Evolutionary conservation across 2,329 filamentous ascomycete genomes (phyloP), one percentile per base, ranked within the genome.

Genomic region (Cladophialophora carrionii): DNA sequence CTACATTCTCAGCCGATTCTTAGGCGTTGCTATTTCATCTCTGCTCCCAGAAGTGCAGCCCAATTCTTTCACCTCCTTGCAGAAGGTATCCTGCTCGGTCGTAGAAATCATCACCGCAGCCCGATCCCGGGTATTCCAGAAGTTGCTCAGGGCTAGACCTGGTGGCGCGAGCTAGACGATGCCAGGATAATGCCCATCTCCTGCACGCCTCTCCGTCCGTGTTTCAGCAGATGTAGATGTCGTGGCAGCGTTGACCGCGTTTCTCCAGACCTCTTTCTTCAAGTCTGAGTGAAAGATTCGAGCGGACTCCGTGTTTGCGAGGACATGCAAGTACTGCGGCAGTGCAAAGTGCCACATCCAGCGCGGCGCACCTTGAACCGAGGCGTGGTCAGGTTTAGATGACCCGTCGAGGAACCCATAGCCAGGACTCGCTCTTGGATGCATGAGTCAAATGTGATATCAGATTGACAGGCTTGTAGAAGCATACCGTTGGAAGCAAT

Each of bases 171-270:
- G 48, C 58, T 29, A 22, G 46, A 26, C 4, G 46, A 61, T 17
- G 58, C 58, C 22, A 61, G 58, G 22, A 51, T 26, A 61, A 43
- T 6, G 48, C 53, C 58, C 58, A 61, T 8, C 9, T 61, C 29
- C 58, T 29, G 6, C 46, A 52, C 22, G 58, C 53, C 9, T 26
- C n/a, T 20, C 58, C 58, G 31, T 14, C n/a, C 32, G 3, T 14
- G n/a, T 61, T 48, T 37, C 58, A 53, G 46, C 58, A 61, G 17
- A 61, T 41, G 22, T 52, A 24, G 58, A 61, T 37, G 58, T n/a
- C 2, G 48, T 10, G n/a, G 14, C 10, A 37, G 26, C 3, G 26
- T 22, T 48, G 22, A 24, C 26, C 9, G 43, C n/a, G 20, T 32
- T 34, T 32, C 29, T 61, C 17, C 14, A 31, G 12, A 54, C 31